Evolutionary conservation across 441 rosid species (phyloP).

Genomic region (Sinapis alba): DNA sequence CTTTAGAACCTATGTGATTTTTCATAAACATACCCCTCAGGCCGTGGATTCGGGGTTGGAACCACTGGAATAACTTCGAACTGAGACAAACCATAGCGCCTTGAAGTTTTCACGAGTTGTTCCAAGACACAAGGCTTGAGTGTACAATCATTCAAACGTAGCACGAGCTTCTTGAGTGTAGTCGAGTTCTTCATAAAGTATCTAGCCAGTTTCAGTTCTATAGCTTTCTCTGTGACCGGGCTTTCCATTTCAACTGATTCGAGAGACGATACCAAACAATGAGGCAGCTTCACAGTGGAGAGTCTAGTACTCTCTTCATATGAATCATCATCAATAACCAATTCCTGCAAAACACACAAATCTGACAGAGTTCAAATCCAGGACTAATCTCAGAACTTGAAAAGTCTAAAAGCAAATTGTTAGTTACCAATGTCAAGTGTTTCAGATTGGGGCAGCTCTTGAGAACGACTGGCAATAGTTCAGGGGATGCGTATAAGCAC

Average conservation of each 20-base stretch:
- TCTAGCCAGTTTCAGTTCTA: neutral
- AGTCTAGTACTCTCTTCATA: neutral
- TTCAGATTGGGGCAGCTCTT: conserved; percentile 7
- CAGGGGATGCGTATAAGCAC: neutral
- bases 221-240: neutral
- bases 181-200: conserved; percentile 4
- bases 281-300: neutral
- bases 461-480: conserved; percentile 3
- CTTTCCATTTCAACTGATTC: conserved; percentile 14
- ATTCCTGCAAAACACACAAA: neutral
- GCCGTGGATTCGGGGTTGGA: neutral
- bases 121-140: conserved; percentile 1
- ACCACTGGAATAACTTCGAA: conserved; percentile 1
- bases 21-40: neutral
- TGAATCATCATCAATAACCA: neutral
- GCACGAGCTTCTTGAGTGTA: neutral
- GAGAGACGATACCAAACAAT: conserved; percentile 20
- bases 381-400: neutral
- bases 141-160: conserved; percentile 9
- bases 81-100: neutral
- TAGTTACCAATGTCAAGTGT: conserved; percentile 7
- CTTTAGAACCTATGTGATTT: neutral
- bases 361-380: neutral
- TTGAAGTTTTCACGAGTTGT: neutral
- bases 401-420: neutral